Base-by-base conservation (phyloP, 805 yeast genomes). In the Lipomyces chichibuensis region DNA sequence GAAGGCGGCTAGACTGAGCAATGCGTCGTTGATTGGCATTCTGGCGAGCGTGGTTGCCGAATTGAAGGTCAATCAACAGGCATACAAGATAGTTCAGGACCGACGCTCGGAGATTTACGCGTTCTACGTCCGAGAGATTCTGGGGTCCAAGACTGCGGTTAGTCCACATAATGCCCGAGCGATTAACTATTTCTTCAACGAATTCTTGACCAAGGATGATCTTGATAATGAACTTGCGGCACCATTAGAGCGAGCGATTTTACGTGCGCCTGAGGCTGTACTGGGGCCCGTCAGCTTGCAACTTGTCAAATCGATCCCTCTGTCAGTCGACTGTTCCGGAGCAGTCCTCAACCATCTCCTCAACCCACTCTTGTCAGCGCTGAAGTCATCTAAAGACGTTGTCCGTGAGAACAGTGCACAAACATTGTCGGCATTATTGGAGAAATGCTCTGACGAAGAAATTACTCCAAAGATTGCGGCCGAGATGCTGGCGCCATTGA, bases 201-300 rank as follows among this genome's bases (percentile, higher is more conserved):
- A 82, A 46, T 83, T 80, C 69, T 73, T 87, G 17, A 72, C 77
- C 8, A 77, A 78, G 20, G 80, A 77, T 0, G 75, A 77, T 3
- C 80, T 87, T 61, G 76, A 74, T 25, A 69, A 77, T 1, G 62
- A 70, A 6, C 73, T 89, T 20, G 77, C 86, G 6, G 91, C 96
- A 1, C 82, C 84, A 23, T 73, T 93, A 59, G 93, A 90, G 73
- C 91, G 89, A 75, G 84, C 93, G 0, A 81, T 89, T 60, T 80
- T 93, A 70, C 84, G 97, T 76, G 86, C 96, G 1, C 88, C 97
- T 0, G 97, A 92, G 74, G 77, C 80, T 51, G 84, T 91, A 0
- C 84, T 91, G 65, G 83, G 82, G n/a, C 71, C 74, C 23, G 75
- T 88, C n/a, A 75, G 89, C 2, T 84, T 87, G 2, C 80, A 82